Evolutionary conservation across 1,284 basidiomycete species (phyloP), one percentile per base, ranked within the genome.

Genomic region (Vanrija sp.): DNA sequence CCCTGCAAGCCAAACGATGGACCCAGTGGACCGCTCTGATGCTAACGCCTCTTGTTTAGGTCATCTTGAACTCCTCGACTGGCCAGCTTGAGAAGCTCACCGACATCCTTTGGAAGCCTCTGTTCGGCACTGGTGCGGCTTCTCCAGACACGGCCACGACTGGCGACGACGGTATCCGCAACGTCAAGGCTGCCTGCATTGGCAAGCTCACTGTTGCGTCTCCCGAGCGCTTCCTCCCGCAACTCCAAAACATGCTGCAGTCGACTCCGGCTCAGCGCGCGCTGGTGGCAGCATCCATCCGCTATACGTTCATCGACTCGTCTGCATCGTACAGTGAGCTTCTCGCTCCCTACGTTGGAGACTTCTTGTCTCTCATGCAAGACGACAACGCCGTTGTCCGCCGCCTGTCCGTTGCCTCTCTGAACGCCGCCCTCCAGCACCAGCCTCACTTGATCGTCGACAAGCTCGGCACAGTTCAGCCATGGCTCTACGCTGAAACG

Each of bases 131-230:
- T 51, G 51, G 51, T 15, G 26, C 23, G 6, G 18, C 49, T 3
- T 34, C 6, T 10, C 49, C 46, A 5, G 46, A 67, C 56, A 54
- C 56, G 16, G 23, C 62, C 54, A 83, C 87, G 58, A 86, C 84
- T 59, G 83, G 89, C 15, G 92, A 96, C 64, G 95, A 98, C 73
- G 89, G 88, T 4, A 88, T 91, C 3, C 81, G 94, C 53, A 97
- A 95, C 71, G 90, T 98, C 55, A 91, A 92, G 34, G 93, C 95
- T 45, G 94, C 96, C 19, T 98, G 95, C 72, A 83, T 99, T 18
- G 96, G 95, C 46, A 94, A 97, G 73, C 81, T 99, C 43, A 95
- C 93, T 0, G 89, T 89, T 0, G 89, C 89, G 1, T 87, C 95
- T 53, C 91, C 95, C 6, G 83, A 85, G 1, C 85, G 86, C 65